Conservation (phyloP, 306 rosid species). For the Leucaena leucocephala region DNA sequence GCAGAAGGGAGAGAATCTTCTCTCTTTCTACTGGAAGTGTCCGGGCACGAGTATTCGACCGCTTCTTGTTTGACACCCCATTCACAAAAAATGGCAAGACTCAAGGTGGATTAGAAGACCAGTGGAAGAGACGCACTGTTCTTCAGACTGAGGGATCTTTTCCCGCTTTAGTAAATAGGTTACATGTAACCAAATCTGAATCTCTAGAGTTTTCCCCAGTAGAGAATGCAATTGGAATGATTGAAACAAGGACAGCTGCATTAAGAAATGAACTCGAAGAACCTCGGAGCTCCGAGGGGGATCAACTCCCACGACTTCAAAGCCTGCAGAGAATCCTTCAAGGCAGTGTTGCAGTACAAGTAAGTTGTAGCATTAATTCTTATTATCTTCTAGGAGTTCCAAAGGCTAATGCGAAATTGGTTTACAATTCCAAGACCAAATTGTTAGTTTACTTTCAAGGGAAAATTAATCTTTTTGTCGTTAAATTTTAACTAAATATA, state of each 20-base stretch:
- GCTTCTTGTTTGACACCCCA: slow-evolving; percentile 96
- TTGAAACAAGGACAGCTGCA: slow-evolving; percentile 96
- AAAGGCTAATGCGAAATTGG: neutral
- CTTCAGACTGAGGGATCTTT: slow-evolving; percentile 97
- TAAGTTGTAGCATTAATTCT: slow-evolving; percentile 36
- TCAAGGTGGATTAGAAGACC: slow-evolving; percentile 98
- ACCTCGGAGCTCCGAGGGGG: slow-evolving; percentile 98
- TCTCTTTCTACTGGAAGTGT: slow-evolving; percentile 94
- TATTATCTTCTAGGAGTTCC: neutral
- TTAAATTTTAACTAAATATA: no score
- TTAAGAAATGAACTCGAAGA: slow-evolving; percentile 98
- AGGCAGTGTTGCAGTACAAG: slow-evolving; percentile 99
- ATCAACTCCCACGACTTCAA: slow-evolving; percentile 97
- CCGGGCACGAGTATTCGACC: slow-evolving; percentile 95
- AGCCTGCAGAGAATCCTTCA: slow-evolving; percentile 97
- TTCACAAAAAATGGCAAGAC: slow-evolving; percentile 95
- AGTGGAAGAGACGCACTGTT: slow-evolving; percentile 95
- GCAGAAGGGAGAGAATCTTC: slow-evolving; percentile 90
- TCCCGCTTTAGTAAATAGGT: slow-evolving; percentile 96
- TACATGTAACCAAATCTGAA: slow-evolving; percentile 82
- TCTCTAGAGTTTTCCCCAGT: slow-evolving; percentile 97
- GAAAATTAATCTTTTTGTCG: no score
- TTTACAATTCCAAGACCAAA: neutral
- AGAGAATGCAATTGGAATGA: slow-evolving; percentile 99
- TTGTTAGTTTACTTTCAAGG: neutral